Conservation (phyloP, 345 rosid genomes). For the Melaleuca alternifolia region DNA sequence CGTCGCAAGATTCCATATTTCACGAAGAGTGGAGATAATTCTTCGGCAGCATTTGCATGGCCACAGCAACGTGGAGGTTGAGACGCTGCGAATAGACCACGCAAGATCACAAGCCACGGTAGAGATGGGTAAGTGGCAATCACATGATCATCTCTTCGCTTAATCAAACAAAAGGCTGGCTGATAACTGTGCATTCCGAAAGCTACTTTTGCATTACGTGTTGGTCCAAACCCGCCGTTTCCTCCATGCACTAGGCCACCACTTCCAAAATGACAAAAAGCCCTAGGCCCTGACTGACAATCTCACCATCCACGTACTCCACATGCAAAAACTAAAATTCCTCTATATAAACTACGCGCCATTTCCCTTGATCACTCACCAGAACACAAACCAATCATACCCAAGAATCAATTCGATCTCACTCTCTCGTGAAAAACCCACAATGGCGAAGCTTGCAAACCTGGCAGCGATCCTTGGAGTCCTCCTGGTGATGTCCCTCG, state of each 20-base stretch:
- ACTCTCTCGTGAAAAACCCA: background rate
- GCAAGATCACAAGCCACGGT: background rate
- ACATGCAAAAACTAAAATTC: slow-evolving; percentile 7
- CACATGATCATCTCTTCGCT: background rate
- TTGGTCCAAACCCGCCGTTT: background rate
- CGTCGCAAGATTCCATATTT: too few species aligned
- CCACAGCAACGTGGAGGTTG: background rate
- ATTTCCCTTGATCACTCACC: background rate
- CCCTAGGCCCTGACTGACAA: background rate
- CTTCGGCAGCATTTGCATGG: background rate
- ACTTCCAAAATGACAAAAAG: background rate
- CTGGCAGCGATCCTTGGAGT: slow-evolving; percentile 6
- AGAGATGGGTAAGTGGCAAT: background rate
- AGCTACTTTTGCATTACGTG: background rate
- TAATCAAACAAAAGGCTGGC: background rate
- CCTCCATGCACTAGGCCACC: background rate
- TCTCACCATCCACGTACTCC: slow-evolving; percentile 8
- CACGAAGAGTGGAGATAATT: too few species aligned
- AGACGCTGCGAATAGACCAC: background rate
- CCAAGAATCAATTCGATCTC: background rate
- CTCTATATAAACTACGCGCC: slow-evolving; percentile 1
- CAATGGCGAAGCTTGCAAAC: slow-evolving; percentile 14
- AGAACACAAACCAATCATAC: background rate
- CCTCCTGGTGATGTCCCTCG: slow-evolving; percentile 12
- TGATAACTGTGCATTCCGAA: background rate